Evolutionary conservation across 192 early-diverging fungal genomes (phyloP).

Genomic region (Linnemannia schmuckeri): DNA sequence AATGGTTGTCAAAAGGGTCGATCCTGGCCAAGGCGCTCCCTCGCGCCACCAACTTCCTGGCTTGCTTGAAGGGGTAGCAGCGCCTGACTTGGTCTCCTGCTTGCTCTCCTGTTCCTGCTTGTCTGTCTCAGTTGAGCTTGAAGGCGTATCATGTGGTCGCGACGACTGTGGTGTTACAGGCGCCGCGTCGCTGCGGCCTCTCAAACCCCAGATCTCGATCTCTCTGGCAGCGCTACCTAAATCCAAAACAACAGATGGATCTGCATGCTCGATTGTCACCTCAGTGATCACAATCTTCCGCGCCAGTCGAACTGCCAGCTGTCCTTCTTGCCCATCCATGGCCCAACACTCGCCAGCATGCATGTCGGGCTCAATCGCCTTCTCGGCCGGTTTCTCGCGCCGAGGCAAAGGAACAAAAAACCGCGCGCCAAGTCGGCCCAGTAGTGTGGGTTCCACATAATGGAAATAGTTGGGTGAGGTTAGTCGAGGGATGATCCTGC

Average conservation of each 20-base stretch:
- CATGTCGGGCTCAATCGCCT: slow-evolving; percentile 59
- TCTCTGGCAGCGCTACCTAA: slow-evolving; percentile 72
- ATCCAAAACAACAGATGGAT: slow-evolving; percentile 67
- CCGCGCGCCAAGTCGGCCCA: slow-evolving; percentile 27
- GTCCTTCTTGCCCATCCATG: slow-evolving; percentile 72
- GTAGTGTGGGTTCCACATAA: slow-evolving; percentile 27
- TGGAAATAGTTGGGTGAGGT: slow-evolving; percentile 73
- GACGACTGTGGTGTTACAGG: slow-evolving; percentile 26
- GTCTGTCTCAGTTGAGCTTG: not conserved
- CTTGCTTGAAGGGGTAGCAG: not conserved
- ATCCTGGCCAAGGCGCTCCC: slow-evolving; percentile 40
- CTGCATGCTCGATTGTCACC: slow-evolving; percentile 79
- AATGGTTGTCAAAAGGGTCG: slow-evolving; percentile 29
- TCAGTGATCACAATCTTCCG: slow-evolving; percentile 68
- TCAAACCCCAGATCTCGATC: slow-evolving; percentile 74
- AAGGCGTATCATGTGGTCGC: not conserved
- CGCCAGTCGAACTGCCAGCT: slow-evolving; percentile 71
- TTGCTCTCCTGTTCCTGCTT: not conserved
- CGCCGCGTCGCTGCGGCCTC: slow-evolving; percentile 21
- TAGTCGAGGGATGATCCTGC: slow-evolving; percentile 69
- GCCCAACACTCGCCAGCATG: slow-evolving; percentile 84
- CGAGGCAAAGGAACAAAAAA: slow-evolving; percentile 53
- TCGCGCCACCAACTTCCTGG: slow-evolving; percentile 9
- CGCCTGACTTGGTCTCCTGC: slow-evolving; percentile 1
- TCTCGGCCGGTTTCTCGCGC: slow-evolving; percentile 55